Evolutionary conservation across 768 basidiomycete genomes (phyloP), one percentile per base, ranked within the genome.

Genomic region (Gloeopeniophorella convolvens): DNA sequence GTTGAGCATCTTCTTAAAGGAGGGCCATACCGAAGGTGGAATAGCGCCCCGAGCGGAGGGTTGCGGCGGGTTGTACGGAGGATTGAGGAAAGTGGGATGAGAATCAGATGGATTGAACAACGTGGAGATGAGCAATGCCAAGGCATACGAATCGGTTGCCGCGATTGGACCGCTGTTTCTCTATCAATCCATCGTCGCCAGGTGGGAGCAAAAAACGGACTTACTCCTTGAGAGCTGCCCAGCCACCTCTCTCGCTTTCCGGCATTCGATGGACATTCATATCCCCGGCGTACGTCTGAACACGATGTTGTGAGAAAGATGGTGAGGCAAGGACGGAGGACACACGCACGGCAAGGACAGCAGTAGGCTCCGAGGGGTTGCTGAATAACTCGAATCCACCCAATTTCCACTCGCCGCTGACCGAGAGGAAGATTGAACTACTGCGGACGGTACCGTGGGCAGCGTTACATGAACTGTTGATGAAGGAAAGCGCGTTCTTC

Each of bases 351-450:
- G 88, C 95, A 62, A 93, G 70, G 13, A 88, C 77, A 27, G 87
- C 79, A 37, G 73, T 65, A 12, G 88, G 82, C 45, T 97, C 94
- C 59, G 82, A 87, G 8, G 84, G 76, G 57, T 77, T 89, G 59
- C 90, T 92, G 55, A 96, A 66, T 0, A 95, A 68, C 61, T 99
- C 96, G 61, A 98, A 93, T 1, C 95, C 95, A 16, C 90, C 94
- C 7, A 99, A 70, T 62, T 89, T 89, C 96, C 95, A 98, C 70
- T 99, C 96, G 5, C 95, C 90, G 0, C 91, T 89, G 0, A 85
- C 83, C 1, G 95, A 91, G 44, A 96, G 80, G 62, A 96, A 97
- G 50, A 97, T 79, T 1, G 89, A 82, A 50, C 77, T 75, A n/a
- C 77, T 65, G 51, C 80, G 72, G 48, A 94, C 62, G 57, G 83